A percentile compares a stretch with the other conserved stretches of the same genome.
Conservation (phyloP, 805 yeast species). For the Zygoascus biomembranicola region DNA sequence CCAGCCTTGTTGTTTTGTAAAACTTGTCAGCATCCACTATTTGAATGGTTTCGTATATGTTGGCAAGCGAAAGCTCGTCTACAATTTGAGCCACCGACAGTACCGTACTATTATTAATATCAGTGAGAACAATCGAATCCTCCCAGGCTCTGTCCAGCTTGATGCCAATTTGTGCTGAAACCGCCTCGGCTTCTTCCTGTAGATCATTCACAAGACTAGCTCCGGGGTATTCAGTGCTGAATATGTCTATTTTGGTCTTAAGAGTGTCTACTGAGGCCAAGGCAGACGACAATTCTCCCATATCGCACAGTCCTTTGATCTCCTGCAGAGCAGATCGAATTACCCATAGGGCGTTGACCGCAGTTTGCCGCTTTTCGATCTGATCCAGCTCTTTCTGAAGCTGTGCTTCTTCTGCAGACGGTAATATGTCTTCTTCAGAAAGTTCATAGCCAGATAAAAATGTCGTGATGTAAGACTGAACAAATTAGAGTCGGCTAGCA, state of each 20-base stretch:
- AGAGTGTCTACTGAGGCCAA: slow-evolving; percentile 11
- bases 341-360: slow-evolving; percentile 17
- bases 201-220: slow-evolving; percentile 5
- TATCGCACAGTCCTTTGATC: slow-evolving; percentile 10
- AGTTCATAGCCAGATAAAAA: neutral
- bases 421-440: neutral
- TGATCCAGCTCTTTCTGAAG: slow-evolving; percentile 4
- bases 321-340: slow-evolving; percentile 17
- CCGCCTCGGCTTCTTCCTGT: neutral
- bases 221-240: slow-evolving; percentile 7
- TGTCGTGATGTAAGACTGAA: neutral
- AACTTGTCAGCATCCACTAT: slow-evolving; percentile 4
- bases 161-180: neutral
- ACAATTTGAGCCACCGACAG: slow-evolving; percentile 3
- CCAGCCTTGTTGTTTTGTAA: slow-evolving; percentile 4
- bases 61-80: slow-evolving; percentile 7
- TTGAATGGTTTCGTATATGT: slow-evolving; percentile 12
- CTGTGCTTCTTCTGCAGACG: slow-evolving; percentile 3
- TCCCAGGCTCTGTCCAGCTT: slow-evolving; percentile 10
- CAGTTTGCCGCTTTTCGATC: slow-evolving; percentile 3
- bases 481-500: no score
- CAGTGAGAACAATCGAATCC: slow-evolving; percentile 6
- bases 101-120: neutral
- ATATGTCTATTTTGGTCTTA: slow-evolving; percentile 6
- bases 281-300: slow-evolving; percentile 15